phyloP scores from a whole-genome alignment of 2,329 filamentous ascomycete species.

The Xylaria sp. region DNA sequence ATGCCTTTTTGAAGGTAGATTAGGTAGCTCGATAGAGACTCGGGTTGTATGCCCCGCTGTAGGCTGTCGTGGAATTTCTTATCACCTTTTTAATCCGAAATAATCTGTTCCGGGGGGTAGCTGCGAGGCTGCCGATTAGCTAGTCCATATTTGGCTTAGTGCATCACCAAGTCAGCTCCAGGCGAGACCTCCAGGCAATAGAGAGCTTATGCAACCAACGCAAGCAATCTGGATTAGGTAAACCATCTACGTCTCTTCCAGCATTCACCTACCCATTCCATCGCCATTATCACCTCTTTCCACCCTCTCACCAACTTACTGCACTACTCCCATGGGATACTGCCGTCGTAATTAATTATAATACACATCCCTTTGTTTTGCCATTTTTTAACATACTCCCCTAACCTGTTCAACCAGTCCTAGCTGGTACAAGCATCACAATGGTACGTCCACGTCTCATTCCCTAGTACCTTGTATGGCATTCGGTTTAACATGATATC shows the following conservation, averaged over 20 bases:
- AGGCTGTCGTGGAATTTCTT: slow-evolving; percentile 38
- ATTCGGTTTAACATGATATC: slow-evolving; percentile 40
- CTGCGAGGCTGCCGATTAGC: slow-evolving; percentile 46
- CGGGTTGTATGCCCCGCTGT: slow-evolving; percentile 39
- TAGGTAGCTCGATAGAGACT: slow-evolving; percentile 13
- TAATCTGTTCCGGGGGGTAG: slow-evolving; percentile 46
- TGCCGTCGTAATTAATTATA: not conserved
- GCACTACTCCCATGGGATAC: not conserved
- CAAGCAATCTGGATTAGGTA: not conserved
- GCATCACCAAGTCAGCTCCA: not conserved
- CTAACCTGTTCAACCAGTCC: not conserved
- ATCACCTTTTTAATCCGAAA: slow-evolving; percentile 42
- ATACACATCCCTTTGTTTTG: not conserved
- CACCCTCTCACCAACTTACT: slow-evolving; percentile 2
- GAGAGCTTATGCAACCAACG: slow-evolving; percentile 47
- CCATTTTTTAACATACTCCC: not conserved
- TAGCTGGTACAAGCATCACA: slow-evolving; percentile 34
- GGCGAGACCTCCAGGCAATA: slow-evolving; percentile 42
- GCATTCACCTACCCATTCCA: slow-evolving; percentile 17
- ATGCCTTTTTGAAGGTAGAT: slow-evolving; percentile 23
- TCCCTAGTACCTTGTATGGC: slow-evolving; percentile 10
- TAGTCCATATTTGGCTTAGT: slow-evolving; percentile 36
- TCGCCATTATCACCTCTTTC: slow-evolving; percentile 34
- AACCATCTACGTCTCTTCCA: slow-evolving; percentile 17
- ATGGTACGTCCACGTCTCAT: slow-evolving; percentile 45